Percentiles rank a stretch among this genome's conserved stretches.
Conservation (phyloP, 495 filamentous ascomycete species). For the Cryomyces minteri region DNA sequence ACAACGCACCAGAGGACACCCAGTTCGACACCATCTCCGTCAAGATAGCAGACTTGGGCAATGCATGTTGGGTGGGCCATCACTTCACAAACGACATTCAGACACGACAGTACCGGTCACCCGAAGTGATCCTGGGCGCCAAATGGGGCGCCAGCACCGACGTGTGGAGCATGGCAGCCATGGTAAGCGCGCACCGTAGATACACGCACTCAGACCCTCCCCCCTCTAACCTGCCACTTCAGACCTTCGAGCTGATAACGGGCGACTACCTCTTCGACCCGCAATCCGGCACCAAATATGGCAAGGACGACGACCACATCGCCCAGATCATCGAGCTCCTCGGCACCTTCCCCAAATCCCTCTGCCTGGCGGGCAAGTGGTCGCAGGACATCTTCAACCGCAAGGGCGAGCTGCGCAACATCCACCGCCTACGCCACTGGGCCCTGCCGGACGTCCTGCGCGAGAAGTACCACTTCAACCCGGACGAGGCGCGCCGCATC, state of each 20-base stretch:
- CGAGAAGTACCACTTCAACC: constrained; percentile 91
- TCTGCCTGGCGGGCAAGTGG: constrained; percentile 88
- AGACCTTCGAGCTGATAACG: constrained; percentile 96
- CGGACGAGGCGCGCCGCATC: constrained; percentile 58
- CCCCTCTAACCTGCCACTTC: background rate
- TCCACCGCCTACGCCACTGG: constrained; percentile 94
- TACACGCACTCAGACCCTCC: background rate
- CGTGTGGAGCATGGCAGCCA: constrained; percentile 98
- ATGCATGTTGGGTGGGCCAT: constrained; percentile 96
- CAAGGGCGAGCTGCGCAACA: constrained; percentile 94
- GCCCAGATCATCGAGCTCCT: constrained; percentile 98
- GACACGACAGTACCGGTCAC: constrained; percentile 91
- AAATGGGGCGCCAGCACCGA: constrained; percentile 99
- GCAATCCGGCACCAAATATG: constrained; percentile 96
- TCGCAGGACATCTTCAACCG: constrained; percentile 97
- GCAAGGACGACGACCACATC: constrained; percentile 99
- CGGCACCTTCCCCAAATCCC: constrained; percentile 78
- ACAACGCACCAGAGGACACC: constrained; percentile 31
- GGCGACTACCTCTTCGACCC: constrained; percentile 98
- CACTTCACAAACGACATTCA: constrained; percentile 99
- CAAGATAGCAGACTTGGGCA: constrained; percentile 96
- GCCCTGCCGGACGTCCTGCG: constrained; percentile 80
- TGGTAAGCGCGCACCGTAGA: constrained; percentile 41
- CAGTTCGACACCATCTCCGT: constrained; percentile 73
- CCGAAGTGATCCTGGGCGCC: constrained; percentile 87